Conservation (phyloP, 2,329 filamentous ascomycete species). For the Shiraia bambusicola region DNA sequence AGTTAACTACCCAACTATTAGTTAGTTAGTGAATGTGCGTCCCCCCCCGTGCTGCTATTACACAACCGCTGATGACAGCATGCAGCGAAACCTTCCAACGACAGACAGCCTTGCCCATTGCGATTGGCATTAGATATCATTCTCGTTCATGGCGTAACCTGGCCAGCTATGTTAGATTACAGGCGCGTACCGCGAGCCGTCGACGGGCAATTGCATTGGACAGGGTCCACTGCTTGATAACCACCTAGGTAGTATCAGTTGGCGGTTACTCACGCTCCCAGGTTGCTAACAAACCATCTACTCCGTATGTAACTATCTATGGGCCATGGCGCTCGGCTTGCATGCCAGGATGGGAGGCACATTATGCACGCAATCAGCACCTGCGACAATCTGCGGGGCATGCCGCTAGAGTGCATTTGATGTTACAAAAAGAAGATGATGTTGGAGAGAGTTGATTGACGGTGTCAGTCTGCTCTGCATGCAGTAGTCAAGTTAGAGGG, state of each 20-base stretch:
- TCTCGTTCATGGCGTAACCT: not conserved
- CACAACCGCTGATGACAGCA: conserved; percentile 9
- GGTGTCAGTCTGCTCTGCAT: too few species aligned
- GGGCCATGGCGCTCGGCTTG: conserved; percentile 17
- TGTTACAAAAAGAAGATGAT: conserved; percentile 7
- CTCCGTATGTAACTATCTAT: too few species aligned
- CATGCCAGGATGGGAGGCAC: conserved; percentile 11
- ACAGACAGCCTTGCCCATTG: not conserved
- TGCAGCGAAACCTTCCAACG: not conserved
- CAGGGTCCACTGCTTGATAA: conserved; percentile 11
- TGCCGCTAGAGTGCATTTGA: conserved; percentile 8
- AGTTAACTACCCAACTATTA: too few species aligned
- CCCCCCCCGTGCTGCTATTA: conserved; percentile 10
- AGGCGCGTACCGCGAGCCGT: conserved; percentile 14
- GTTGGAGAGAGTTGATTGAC: not conserved
- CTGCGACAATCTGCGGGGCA: conserved; percentile 14
- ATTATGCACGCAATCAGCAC: conserved; percentile 21
- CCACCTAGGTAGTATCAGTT: too few species aligned
- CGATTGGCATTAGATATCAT: not conserved
- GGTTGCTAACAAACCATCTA: too few species aligned
- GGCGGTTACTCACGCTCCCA: conserved; percentile 19
- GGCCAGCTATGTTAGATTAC: not conserved
- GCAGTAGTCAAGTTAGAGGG: too few species aligned
- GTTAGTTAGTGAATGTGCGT: too few species aligned
- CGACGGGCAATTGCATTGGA: conserved; percentile 1